These are phyloP conservation scores for Gelatoporia subvermispora DNA, from an alignment of 768 basidiomycete species.

Conservation along the genomic window DNA sequence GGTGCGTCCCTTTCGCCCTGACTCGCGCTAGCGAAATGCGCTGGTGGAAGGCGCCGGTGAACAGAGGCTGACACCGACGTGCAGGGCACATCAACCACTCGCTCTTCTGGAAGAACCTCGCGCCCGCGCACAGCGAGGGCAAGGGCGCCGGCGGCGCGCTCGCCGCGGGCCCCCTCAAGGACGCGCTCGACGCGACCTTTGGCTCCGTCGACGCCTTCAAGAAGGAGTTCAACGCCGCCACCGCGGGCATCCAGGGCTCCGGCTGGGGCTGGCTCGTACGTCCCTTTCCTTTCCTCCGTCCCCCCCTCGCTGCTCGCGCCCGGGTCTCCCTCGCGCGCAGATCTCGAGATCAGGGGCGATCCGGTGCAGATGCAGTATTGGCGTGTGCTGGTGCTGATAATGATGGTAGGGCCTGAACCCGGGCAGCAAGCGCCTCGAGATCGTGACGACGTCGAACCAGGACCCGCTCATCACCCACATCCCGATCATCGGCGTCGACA, in stretches of 20 bases:
- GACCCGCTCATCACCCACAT: conserved; percentile 76
- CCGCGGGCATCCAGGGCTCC: conserved; percentile 84
- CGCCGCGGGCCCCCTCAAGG: conserved; percentile 59
- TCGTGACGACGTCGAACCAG: conserved; percentile 92
- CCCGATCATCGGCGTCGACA: conserved; percentile 88
- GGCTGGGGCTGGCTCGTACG: conserved; percentile 97
- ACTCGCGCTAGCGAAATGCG: too few relatives aligned
- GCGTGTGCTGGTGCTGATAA: too few relatives aligned
- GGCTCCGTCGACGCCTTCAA: conserved; percentile 69
- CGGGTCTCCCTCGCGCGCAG: neutral
- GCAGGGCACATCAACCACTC: conserved; percentile 91
- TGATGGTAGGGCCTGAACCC: conserved; percentile 62
- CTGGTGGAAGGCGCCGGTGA: neutral
- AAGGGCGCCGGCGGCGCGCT: conserved; percentile 60
- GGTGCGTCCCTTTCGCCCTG: conserved; percentile 51
- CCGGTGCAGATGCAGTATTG: too few relatives aligned
- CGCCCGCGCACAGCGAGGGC: conserved; percentile 48
- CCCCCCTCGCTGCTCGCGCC: neutral
- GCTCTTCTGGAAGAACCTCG: conserved; percentile 94
- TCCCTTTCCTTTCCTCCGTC: conserved; percentile 15
- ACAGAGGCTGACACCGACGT: too few relatives aligned
- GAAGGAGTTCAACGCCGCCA: conserved; percentile 80
- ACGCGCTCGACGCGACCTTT: conserved; percentile 56
- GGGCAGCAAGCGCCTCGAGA: conserved; percentile 66
- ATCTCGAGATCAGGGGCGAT: too few relatives aligned